Conservation (phyloP, 495 filamentous ascomycete species). For the Stereocaulon alpinum region DNA sequence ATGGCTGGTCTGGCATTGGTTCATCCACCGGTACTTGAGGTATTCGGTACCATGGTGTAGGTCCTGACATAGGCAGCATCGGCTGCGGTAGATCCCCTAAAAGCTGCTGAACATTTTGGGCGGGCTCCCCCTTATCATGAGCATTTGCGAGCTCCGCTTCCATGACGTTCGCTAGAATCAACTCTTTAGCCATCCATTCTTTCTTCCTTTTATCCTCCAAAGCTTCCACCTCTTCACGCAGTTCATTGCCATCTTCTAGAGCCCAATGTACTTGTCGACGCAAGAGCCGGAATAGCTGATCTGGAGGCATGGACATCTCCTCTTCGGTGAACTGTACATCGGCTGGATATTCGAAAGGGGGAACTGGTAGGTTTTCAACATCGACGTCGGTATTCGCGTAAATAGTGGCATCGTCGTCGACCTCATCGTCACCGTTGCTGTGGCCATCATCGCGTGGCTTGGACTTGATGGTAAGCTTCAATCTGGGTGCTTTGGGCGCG, state of each 20-base stretch:
- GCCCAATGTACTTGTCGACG: slow-evolving; percentile 75
- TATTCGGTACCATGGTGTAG: slow-evolving; percentile 22
- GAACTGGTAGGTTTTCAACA: slow-evolving; percentile 5
- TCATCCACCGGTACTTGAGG: slow-evolving; percentile 6
- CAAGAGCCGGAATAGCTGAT: slow-evolving; percentile 61
- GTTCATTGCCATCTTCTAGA: slow-evolving; percentile 52
- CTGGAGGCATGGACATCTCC: slow-evolving; percentile 59
- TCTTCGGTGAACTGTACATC: slow-evolving; percentile 60
- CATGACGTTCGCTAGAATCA: slow-evolving; percentile 48
- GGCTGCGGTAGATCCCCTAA: slow-evolving; percentile 17
- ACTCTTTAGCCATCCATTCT: slow-evolving; percentile 81
- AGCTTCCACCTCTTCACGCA: slow-evolving; percentile 49
- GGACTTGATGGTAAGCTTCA: slow-evolving; percentile 55
- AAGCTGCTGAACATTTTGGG: slow-evolving; percentile 17
- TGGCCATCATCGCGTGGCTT: slow-evolving; percentile 43
- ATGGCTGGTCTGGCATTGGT: background rate
- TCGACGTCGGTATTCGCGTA: slow-evolving; percentile 19
- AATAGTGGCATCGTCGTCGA: slow-evolving; percentile 38
- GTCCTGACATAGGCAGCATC: slow-evolving; percentile 20
- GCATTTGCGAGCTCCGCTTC: slow-evolving; percentile 44
- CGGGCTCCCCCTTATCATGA: slow-evolving; percentile 28
- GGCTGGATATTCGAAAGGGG: slow-evolving; percentile 35
- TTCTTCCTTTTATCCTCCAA: slow-evolving; percentile 57
- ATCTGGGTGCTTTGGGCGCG: slow-evolving; percentile 44
- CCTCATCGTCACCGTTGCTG: slow-evolving; percentile 41